These are phyloP conservation scores for Xanthoconium purpureum DNA, from an alignment of 768 basidiomycete species.

Conservation along the genomic window DNA sequence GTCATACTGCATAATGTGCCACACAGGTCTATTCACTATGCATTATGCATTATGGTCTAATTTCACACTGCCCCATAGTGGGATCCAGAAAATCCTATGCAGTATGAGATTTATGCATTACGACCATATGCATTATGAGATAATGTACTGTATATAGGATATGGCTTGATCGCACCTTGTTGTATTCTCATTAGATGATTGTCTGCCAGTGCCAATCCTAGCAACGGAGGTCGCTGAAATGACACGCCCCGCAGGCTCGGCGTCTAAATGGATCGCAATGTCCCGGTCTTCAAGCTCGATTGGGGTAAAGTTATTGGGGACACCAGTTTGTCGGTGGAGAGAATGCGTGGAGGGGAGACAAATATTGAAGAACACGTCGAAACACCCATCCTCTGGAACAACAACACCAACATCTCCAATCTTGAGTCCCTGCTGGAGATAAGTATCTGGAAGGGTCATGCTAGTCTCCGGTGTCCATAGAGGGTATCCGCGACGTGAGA, in stretches of 20 bases:
- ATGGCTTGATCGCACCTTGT: not conserved
- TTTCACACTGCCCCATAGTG: too few species aligned
- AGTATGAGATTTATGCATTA: too few species aligned
- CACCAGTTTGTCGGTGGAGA: not conserved
- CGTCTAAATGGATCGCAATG: not conserved
- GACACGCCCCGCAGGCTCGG: not conserved
- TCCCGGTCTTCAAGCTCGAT: not conserved
- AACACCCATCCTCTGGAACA: not conserved
- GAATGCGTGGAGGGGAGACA: not conserved
- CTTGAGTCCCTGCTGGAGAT: not conserved
- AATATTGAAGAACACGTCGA: slow-evolving; percentile 1
- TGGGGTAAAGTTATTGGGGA: not conserved
- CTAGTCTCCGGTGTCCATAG: not conserved
- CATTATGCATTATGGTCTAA: too few species aligned
- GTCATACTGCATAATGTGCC: too few species aligned
- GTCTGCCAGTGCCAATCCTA: not conserved
- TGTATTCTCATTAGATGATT: not conserved
- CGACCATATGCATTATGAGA: too few species aligned
- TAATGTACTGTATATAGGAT: too few species aligned
- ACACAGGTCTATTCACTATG: too few species aligned
- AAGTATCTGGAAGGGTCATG: not conserved
- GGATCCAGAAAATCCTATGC: too few species aligned
- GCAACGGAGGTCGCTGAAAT: not conserved
- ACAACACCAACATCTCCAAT: not conserved
- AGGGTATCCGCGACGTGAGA: slow-evolving; percentile 2